Base-by-base conservation (phyloP, 192 early-diverging fungal genomes). In the Podila verticillata region DNA sequence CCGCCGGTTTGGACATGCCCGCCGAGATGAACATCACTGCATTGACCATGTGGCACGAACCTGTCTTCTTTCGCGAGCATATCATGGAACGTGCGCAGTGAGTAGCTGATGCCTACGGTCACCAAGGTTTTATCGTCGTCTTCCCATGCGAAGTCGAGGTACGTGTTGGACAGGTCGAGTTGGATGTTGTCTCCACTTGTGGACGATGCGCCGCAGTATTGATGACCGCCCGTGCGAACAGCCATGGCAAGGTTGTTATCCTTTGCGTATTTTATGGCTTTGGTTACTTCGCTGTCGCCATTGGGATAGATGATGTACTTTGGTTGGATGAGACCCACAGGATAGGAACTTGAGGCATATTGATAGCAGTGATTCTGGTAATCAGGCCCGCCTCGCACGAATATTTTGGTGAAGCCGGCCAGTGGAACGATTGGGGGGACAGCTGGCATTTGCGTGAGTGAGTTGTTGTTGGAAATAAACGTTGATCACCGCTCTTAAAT, bases 1-100 rank as follows among this genome's bases (percentile, higher is more conserved):
- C 80, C 72, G 34, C 80, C 72, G 36, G 80, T 70, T 62, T 82
- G 80, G 59, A 82, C 56, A 65, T 81, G 78, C 26, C 74, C 74
- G 39, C 78, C 78, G 24, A 81, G 7, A 51, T 81, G n/a, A 0
- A 81, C 78, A 32, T 72, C 13, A 6, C 62, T 57, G 61, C 70
- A 81, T 60, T 65, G 65, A 44, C 78, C 78, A 44, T 28, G 24
- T 24, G 72, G 72, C 0, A 82, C 57, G 34, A 82, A 82, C 48
- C 80, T 28, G 20, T 47, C 47, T 57, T 73, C 49, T 35, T 59
- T 57, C 63, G 28, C 34, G 26, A 81, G 66, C 44, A 61, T 81
- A 22, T 29, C 48, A 34, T 73, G 66, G 72, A 81, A 73, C 28
- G 29, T 57, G 57, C 63, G 44, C 1, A 82, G 63, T 5, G 66